phyloP scores from a whole-genome alignment of 768 basidiomycete genomes.

The Leccinum imitatum region DNA sequence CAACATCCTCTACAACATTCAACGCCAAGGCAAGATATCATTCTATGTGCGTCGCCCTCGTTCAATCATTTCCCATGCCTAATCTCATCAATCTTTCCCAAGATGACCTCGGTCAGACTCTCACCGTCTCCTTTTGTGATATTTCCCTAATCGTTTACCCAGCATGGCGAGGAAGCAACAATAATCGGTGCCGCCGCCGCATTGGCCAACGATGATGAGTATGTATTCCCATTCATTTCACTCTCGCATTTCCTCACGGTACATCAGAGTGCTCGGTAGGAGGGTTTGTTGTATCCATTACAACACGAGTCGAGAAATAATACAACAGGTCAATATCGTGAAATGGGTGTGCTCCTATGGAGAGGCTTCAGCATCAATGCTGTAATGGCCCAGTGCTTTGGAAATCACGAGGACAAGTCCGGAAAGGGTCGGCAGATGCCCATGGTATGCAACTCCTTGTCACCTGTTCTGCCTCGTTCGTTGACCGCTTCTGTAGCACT shows the following conservation, averaged over 20 bases:
- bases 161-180: constrained; percentile 91
- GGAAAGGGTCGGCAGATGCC: constrained; percentile 94
- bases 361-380: constrained; percentile 75
- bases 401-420: constrained; percentile 74
- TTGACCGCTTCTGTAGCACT: constrained; percentile 57
- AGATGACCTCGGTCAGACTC: constrained; percentile 80
- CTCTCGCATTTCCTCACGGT: constrained; percentile 12
- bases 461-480: background rate
- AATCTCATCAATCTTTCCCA: constrained; percentile 9
- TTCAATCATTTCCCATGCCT: constrained; percentile 2
- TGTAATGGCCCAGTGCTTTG: constrained; percentile 93
- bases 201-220: constrained; percentile 83
- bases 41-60: constrained; percentile 64
- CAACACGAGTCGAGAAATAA: constrained; percentile 1
- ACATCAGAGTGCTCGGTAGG: constrained; percentile 68
- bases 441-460: constrained; percentile 51
- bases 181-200: constrained; percentile 89
- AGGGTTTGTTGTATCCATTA: background rate
- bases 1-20: constrained; percentile 86
- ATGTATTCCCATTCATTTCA: constrained; percentile 29
- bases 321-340: constrained; percentile 80
- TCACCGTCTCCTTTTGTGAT: background rate
- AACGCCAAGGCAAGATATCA: constrained; percentile 90
- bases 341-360: constrained; percentile 89
- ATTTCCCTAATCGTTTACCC: constrained; percentile 10